These are phyloP conservation scores for Chlorella vulgaris DNA, from an alignment of 139 green algal genomes.

Conservation along the genomic window DNA sequence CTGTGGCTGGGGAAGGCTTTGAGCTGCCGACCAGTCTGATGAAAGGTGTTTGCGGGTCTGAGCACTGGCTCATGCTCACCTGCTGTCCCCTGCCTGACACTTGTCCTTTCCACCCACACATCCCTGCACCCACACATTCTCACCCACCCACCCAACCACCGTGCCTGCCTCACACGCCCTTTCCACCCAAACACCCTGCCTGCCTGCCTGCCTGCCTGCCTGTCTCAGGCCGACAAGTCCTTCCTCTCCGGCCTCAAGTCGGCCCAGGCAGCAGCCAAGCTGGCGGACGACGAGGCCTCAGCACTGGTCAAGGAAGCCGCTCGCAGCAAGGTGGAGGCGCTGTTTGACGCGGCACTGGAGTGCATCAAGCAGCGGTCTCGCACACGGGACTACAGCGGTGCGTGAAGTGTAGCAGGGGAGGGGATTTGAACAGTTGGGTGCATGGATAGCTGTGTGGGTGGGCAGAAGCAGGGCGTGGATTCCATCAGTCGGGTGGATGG, in stretches of 20 bases:
- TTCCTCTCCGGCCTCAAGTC: slow-evolving; percentile 59
- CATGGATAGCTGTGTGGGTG: not conserved
- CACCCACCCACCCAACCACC: not conserved
- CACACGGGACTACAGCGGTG: slow-evolving; percentile 39
- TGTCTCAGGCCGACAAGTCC: slow-evolving; percentile 62
- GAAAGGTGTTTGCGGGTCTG: no score
- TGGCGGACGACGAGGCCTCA: slow-evolving; percentile 85
- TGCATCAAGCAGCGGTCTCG: slow-evolving; percentile 63
- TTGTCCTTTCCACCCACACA: no score
- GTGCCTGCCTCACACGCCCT: not conserved
- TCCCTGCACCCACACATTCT: not conserved
- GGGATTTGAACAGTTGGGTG: no score
- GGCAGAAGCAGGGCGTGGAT: not conserved
- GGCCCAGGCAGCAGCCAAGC: slow-evolving; percentile 60
- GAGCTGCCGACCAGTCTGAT: no score
- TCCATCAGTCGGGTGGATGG: not conserved
- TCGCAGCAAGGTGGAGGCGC: slow-evolving; percentile 65
- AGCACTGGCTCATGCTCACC: no score
- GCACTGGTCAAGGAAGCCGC: slow-evolving; percentile 68
- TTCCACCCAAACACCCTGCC: slow-evolving; percentile 1
- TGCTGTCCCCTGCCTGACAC: no score
- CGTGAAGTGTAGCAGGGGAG: no score
- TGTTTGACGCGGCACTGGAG: slow-evolving; percentile 72
- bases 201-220: no score
- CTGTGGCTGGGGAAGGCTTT: no score